Evolutionary conservation across 805 yeast species (phyloP).

Genomic region (Torulaspora quercuum): DNA sequence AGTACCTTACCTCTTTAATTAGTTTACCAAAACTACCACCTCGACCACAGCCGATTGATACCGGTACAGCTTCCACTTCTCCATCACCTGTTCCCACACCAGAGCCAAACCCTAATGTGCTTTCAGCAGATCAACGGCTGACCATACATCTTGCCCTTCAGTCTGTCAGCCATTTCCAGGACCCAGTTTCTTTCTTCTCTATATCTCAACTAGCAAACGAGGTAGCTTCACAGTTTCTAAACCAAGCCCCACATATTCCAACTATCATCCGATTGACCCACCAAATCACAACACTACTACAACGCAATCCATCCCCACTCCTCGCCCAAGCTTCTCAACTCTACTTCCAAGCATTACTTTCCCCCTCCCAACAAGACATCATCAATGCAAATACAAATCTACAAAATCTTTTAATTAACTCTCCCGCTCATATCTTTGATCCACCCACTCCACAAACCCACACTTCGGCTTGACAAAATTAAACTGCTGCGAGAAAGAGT

Average conservation of each 20-base stretch:
- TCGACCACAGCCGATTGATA: constrained; percentile 29
- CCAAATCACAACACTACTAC: too few species aligned
- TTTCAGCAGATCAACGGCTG: constrained; percentile 8
- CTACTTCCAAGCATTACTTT: too few species aligned
- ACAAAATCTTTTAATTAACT: constrained; percentile 18
- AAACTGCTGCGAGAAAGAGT: constrained; percentile 28
- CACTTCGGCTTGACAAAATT: constrained; percentile 29
- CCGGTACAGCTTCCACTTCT: not conserved
- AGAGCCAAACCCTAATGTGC: too few species aligned
- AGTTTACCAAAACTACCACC: constrained; percentile 41
- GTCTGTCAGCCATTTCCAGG: constrained; percentile 9
- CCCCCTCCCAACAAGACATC: too few species aligned
- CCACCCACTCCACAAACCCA: constrained; percentile 42
- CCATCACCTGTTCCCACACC: constrained; percentile 3
- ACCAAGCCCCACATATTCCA: constrained; percentile 9
- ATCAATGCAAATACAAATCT: too few species aligned
- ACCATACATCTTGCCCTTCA: constrained; percentile 11
- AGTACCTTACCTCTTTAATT: constrained; percentile 73
- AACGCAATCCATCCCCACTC: too few species aligned
- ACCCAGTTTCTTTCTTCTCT: constrained; percentile 8
- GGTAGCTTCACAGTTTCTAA: constrained; percentile 9
- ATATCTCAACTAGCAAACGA: constrained; percentile 11
- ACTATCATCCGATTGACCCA: constrained; percentile 12
- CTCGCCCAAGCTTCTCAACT: too few species aligned
- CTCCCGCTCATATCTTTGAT: constrained; percentile 36